phyloP scores from a whole-genome alignment of 768 basidiomycete genomes.

The Hemileccinum impolitum region DNA sequence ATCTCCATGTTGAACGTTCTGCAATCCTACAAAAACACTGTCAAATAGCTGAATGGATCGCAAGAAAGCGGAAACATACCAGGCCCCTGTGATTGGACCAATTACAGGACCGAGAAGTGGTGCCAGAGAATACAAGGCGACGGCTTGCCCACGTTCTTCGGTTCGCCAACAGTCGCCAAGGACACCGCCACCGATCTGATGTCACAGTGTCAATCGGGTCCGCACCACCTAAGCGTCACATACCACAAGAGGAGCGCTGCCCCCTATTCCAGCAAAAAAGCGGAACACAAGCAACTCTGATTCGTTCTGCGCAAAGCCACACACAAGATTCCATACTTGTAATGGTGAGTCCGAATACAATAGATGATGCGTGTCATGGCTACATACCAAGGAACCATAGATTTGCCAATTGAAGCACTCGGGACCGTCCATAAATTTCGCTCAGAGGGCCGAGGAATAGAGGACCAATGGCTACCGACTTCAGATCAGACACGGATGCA shows the following conservation, averaged over 20 bases:
- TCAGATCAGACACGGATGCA: background rate
- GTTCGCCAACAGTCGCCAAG: slow-evolving; percentile 59
- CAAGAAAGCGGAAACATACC: slow-evolving; percentile 30
- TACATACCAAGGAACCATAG: slow-evolving; percentile 59
- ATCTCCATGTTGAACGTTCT: slow-evolving; percentile 63
- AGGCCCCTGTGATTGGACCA: slow-evolving; percentile 61
- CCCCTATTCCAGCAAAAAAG: slow-evolving; percentile 67
- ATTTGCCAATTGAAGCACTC: slow-evolving; percentile 60
- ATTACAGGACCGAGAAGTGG: slow-evolving; percentile 64
- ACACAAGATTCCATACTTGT: slow-evolving; percentile 58
- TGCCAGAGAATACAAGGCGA: slow-evolving; percentile 62
- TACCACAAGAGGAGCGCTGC: slow-evolving; percentile 62
- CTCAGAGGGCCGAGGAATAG: slow-evolving; percentile 56
- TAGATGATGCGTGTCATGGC: background rate
- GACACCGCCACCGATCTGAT: slow-evolving; percentile 62
- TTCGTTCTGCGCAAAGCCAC: slow-evolving; percentile 59
- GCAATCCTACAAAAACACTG: slow-evolving; percentile 41
- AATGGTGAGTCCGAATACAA: background rate
- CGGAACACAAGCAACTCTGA: slow-evolving; percentile 63
- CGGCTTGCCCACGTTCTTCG: slow-evolving; percentile 62
- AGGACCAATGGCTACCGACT: slow-evolving; percentile 27
- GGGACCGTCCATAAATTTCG: slow-evolving; percentile 67
- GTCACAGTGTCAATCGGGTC: no score
- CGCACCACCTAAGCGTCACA: background rate
- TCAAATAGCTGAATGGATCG: background rate